Percentiles rank a stretch among this genome's conserved stretches.
Conservation (phyloP, 768 basidiomycete genomes). For the Pilatotrama ljubarskyi region DNA sequence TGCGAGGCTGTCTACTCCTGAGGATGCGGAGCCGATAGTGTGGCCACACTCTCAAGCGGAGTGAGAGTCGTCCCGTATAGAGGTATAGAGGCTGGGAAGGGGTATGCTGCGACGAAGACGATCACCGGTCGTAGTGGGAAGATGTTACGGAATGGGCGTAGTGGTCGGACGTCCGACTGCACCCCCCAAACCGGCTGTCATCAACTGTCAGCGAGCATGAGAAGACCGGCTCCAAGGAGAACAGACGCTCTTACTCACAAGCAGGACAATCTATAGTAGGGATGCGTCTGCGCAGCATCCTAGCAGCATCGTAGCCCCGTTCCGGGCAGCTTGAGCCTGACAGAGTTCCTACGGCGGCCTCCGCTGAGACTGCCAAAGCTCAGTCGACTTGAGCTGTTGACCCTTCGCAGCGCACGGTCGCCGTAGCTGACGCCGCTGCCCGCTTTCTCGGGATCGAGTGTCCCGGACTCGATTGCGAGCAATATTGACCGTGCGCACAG, state of each 20-base stretch:
- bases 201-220: slow-evolving; percentile 4
- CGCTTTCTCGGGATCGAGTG: slow-evolving; percentile 89
- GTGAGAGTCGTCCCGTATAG: slow-evolving; percentile 15
- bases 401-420: slow-evolving; percentile 86
- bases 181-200: background rate
- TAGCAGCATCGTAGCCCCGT: slow-evolving; percentile 62
- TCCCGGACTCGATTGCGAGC: slow-evolving; percentile 86
- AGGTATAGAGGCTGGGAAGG: slow-evolving; percentile 22
- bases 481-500: slow-evolving; percentile 86
- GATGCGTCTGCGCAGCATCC: slow-evolving; percentile 8
- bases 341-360: slow-evolving; percentile 55
- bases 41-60: slow-evolving; percentile 18
- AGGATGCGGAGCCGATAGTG: slow-evolving; percentile 1
- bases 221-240: background rate
- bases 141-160: background rate
- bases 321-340: slow-evolving; percentile 64
- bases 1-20: slow-evolving; percentile 12
- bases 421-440: slow-evolving; percentile 97
- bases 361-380: slow-evolving; percentile 83
- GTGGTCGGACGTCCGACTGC: background rate
- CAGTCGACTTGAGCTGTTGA: slow-evolving; percentile 86
- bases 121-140: slow-evolving; percentile 16
- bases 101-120: slow-evolving; percentile 18
- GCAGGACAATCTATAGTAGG: background rate
- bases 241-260: slow-evolving; percentile 12